A percentile compares a stretch with the other conserved stretches of the same genome.
Evolutionary conservation across 2,329 filamentous ascomycete species (phyloP).

Genomic region (Fusarium duplospermum): DNA sequence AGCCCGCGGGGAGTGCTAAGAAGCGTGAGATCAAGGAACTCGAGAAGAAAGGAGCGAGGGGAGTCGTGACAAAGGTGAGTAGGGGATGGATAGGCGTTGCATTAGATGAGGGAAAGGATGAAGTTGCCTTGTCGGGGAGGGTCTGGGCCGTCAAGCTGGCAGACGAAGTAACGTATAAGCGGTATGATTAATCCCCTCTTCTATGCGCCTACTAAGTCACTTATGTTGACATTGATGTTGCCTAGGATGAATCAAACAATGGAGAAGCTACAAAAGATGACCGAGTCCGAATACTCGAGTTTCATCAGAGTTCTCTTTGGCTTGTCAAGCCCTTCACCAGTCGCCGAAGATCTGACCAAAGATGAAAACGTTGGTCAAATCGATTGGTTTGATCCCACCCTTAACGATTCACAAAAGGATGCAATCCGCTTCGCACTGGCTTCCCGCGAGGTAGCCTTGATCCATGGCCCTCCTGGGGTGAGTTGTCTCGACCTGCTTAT

Average conservation of each 20-base stretch:
- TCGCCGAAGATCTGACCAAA: slow-evolving; percentile 54
- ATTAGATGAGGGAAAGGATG: slow-evolving; percentile 72
- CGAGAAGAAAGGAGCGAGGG: slow-evolving; percentile 74
- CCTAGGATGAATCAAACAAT: slow-evolving; percentile 73
- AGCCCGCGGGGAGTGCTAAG: slow-evolving; percentile 77
- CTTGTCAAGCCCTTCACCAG: slow-evolving; percentile 62
- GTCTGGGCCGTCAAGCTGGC: slow-evolving; percentile 76
- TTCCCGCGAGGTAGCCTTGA: slow-evolving; percentile 84
- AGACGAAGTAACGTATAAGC: slow-evolving; percentile 74
- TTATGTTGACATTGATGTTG: not conserved
- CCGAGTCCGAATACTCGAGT: slow-evolving; percentile 66
- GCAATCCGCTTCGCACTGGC: slow-evolving; percentile 85
- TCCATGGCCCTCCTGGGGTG: slow-evolving; percentile 91
- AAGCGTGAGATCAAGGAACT: slow-evolving; percentile 79
- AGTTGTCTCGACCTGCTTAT: slow-evolving; percentile 40
- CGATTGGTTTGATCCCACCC: slow-evolving; percentile 69
- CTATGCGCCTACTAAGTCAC: not conserved
- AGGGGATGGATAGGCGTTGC: slow-evolving; percentile 72
- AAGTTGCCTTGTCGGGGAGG: slow-evolving; percentile 56
- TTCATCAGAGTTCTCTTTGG: slow-evolving; percentile 74
- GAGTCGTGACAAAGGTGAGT: slow-evolving; percentile 76
- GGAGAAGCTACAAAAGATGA: slow-evolving; percentile 69
- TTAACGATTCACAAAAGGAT: slow-evolving; percentile 76
- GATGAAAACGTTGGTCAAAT: slow-evolving; percentile 61
- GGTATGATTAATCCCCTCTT: slow-evolving; percentile 50